Percentiles rank a stretch among this genome's conserved stretches.
These are phyloP conservation scores for Verruconis gallopava DNA, from an alignment of 2,329 filamentous ascomycete genomes.

Conservation along the genomic window DNA sequence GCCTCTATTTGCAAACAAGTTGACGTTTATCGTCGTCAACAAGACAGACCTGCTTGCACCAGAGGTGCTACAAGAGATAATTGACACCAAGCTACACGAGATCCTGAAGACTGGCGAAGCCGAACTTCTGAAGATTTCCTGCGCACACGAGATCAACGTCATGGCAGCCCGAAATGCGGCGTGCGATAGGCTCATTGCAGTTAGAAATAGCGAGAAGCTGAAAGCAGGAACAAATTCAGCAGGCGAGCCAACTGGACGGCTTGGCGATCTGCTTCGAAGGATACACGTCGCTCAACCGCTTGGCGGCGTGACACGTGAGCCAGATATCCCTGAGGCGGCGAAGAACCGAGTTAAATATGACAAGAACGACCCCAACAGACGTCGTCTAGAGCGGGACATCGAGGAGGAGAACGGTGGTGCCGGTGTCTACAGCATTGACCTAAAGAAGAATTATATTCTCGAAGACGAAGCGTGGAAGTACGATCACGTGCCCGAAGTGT, in stretches of 20 bases:
- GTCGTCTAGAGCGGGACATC: constrained; percentile 68
- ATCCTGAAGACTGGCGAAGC: constrained; percentile 81
- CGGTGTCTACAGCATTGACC: constrained; percentile 89
- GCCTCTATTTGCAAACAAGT: constrained; percentile 91
- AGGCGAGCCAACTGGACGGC: constrained; percentile 62
- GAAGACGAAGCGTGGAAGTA: constrained; percentile 89
- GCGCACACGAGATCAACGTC: constrained; percentile 87
- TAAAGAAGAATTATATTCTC: constrained; percentile 76
- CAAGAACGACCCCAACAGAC: constrained; percentile 74
- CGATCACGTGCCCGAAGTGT: constrained; percentile 87
- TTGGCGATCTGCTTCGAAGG: constrained; percentile 80
- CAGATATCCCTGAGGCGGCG: constrained; percentile 77
- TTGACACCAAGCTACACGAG: constrained; percentile 62
- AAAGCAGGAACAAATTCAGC: constrained; percentile 68
- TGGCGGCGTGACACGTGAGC: constrained; percentile 63
- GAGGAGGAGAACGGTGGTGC: constrained; percentile 89
- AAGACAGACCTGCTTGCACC: constrained; percentile 89
- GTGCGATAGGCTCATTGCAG: constrained; percentile 83
- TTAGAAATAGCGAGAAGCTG: constrained; percentile 88
- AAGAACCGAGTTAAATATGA: constrained; percentile 79
- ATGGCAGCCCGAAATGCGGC: constrained; percentile 91
- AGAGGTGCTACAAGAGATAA: constrained; percentile 71
- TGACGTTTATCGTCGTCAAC: constrained; percentile 94
- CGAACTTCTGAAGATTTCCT: constrained; percentile 84
- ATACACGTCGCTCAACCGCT: constrained; percentile 96